Evolutionary conservation across 208 protist species (phyloP).

Genomic region (Willaertia magna): DNA sequence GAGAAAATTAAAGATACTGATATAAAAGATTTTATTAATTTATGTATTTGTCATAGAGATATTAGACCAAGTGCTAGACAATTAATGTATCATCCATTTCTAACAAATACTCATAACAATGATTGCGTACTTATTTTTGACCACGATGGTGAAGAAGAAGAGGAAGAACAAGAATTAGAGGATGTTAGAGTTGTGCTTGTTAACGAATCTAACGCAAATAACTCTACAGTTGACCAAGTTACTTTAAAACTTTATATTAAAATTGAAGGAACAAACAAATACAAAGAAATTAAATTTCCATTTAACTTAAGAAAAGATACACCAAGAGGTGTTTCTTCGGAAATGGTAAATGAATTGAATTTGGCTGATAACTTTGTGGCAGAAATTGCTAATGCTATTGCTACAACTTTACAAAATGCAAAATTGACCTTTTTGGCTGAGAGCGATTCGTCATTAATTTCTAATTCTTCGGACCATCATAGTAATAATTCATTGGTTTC

Average conservation of each 20-base stretch:
- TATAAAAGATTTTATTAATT: conserved; percentile 14
- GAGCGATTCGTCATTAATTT: background rate
- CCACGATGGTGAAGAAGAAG: background rate
- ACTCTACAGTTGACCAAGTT: background rate
- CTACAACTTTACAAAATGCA: background rate
- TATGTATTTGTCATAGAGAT: conserved; percentile 15
- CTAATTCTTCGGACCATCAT: background rate
- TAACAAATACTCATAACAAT: background rate
- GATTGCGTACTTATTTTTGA: background rate
- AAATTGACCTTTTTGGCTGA: background rate
- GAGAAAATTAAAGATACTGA: background rate
- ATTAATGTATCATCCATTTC: conserved; percentile 17
- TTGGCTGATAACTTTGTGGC: background rate
- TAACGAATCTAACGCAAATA: too few species aligned
- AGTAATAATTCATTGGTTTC: background rate
- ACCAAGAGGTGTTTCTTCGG: background rate
- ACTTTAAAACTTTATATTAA: background rate
- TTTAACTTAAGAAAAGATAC: background rate
- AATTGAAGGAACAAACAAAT: background rate
- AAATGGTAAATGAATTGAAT: background rate
- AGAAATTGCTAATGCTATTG: background rate
- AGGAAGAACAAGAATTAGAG: background rate
- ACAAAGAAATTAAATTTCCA: conserved; percentile 2
- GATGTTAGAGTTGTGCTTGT: background rate
- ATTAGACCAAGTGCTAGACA: conserved; percentile 11